These are phyloP conservation scores for Hypoxylon sp. DNA, from an alignment of 2,329 filamentous ascomycete genomes.

Conservation along the genomic window DNA sequence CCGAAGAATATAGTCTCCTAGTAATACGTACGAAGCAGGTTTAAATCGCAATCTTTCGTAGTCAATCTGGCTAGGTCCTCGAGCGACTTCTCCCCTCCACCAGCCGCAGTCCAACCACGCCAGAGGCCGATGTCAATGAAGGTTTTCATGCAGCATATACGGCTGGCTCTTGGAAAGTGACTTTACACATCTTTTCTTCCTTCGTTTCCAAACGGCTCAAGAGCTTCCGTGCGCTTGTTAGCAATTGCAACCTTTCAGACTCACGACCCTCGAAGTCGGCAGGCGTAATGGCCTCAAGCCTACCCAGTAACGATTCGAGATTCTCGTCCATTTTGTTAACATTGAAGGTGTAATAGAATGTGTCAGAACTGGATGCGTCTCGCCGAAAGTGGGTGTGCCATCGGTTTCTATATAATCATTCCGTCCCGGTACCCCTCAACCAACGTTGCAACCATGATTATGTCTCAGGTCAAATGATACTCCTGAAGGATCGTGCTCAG, in stretches of 20 bases:
- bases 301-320: background rate
- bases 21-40: constrained; percentile 45
- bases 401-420: background rate
- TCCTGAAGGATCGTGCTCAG: background rate
- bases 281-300: constrained; percentile 30
- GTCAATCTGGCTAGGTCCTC: constrained; percentile 40
- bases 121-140: constrained; percentile 48
- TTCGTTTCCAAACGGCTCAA: constrained; percentile 43
- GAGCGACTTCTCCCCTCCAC: constrained; percentile 40
- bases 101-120: constrained; percentile 42
- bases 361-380: background rate
- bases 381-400: background rate
- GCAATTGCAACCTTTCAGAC: constrained; percentile 37
- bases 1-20: background rate
- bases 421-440: background rate
- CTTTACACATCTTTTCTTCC: constrained; percentile 42
- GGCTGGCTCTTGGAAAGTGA: constrained; percentile 42
- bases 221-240: constrained; percentile 44
- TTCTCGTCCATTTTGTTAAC: constrained; percentile 17
- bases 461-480: background rate
- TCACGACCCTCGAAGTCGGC: constrained; percentile 43
- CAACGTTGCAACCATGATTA: constrained; percentile 10
- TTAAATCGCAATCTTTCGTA: constrained; percentile 41
- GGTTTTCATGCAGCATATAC: constrained; percentile 44
- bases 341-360: background rate